phyloP scores from a whole-genome alignment of 1,139 yeast genomes.

The Yamadazyma aaseri region DNA sequence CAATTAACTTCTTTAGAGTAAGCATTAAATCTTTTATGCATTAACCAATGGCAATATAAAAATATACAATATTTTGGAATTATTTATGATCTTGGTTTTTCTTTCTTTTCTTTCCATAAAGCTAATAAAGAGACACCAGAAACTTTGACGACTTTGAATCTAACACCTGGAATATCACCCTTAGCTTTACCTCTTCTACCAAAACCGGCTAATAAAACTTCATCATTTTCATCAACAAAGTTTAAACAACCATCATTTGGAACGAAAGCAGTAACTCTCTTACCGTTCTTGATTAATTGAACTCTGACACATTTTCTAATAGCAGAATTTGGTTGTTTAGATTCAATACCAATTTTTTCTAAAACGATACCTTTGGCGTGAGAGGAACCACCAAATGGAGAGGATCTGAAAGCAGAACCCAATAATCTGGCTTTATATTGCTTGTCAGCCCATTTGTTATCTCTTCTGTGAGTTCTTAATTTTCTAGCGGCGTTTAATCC shows the following conservation, averaged over 20 bases:
- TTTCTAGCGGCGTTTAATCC: slow-evolving; percentile 99
- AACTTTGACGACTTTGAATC: slow-evolving; percentile 99
- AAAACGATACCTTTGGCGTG: slow-evolving; percentile 99
- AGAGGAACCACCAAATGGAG: slow-evolving; percentile 99
- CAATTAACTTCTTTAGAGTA: slow-evolving; percentile 1
- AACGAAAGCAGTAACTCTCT: slow-evolving; percentile 99
- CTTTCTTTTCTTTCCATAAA: slow-evolving; percentile 99
- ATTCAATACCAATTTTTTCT: slow-evolving; percentile 99
- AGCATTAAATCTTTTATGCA: slow-evolving; percentile 15
- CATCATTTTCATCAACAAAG: slow-evolving; percentile 99
- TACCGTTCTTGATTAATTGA: slow-evolving; percentile 99
- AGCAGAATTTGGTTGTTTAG: slow-evolving; percentile 99
- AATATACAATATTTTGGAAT: slow-evolving; percentile 13
- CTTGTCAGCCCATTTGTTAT: slow-evolving; percentile 99
- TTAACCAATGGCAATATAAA: slow-evolving; percentile 16
- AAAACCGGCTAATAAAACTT: slow-evolving; percentile 99
- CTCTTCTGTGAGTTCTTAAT: slow-evolving; percentile 99
- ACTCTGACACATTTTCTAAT: slow-evolving; percentile 99
- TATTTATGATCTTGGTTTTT: slow-evolving; percentile 96
- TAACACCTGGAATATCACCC: slow-evolving; percentile 99
- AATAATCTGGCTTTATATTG: slow-evolving; percentile 97
- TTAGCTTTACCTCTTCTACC: slow-evolving; percentile 99
- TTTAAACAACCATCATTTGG: slow-evolving; percentile 99
- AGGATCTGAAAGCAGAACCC: slow-evolving; percentile 99
- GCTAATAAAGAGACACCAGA: slow-evolving; percentile 99